Evolutionary conservation across 345 rosid species (phyloP).

Genomic region (Populus simonii): DNA sequence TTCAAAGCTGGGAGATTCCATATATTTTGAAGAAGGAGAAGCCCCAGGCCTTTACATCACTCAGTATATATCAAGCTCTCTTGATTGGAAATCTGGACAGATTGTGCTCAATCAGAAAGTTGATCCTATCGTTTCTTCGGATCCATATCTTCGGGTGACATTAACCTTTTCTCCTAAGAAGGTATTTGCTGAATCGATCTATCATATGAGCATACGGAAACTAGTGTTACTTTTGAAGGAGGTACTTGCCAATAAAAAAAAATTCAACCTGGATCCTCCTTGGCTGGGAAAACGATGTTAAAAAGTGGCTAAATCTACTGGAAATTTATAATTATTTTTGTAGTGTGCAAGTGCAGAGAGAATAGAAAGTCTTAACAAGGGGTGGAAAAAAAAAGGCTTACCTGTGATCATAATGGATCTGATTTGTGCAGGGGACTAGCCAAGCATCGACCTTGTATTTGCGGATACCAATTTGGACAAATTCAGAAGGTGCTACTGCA

Average conservation of each 20-base stretch:
- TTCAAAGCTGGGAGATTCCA: slow-evolving; percentile 91
- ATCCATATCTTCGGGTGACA: slow-evolving; percentile 58
- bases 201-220: not conserved
- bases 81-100: slow-evolving; percentile 66
- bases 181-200: slow-evolving; percentile 29
- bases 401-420: not conserved
- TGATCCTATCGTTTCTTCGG: slow-evolving; percentile 59
- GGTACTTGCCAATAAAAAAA: not conserved
- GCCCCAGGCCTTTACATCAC: slow-evolving; percentile 67
- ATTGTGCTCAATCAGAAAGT: slow-evolving; percentile 55
- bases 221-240: not conserved
- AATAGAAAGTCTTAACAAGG: not conserved
- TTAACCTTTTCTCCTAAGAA: slow-evolving; percentile 42
- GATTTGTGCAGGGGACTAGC: slow-evolving; percentile 39
- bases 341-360: not conserved
- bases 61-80: slow-evolving; percentile 73
- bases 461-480: slow-evolving; percentile 73
- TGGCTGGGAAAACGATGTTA: not conserved
- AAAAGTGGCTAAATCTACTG: not conserved
- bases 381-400: not conserved
- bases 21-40: slow-evolving; percentile 72
- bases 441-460: slow-evolving; percentile 60
- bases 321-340: not conserved
- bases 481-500: slow-evolving; percentile 54
- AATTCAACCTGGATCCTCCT: not conserved